A percentile compares a stretch with the other conserved stretches of the same genome.
These are phyloP conservation scores for Dioscorea cayenensis DNA, from an alignment of 116 monocot genomes.

Conservation along the genomic window DNA sequence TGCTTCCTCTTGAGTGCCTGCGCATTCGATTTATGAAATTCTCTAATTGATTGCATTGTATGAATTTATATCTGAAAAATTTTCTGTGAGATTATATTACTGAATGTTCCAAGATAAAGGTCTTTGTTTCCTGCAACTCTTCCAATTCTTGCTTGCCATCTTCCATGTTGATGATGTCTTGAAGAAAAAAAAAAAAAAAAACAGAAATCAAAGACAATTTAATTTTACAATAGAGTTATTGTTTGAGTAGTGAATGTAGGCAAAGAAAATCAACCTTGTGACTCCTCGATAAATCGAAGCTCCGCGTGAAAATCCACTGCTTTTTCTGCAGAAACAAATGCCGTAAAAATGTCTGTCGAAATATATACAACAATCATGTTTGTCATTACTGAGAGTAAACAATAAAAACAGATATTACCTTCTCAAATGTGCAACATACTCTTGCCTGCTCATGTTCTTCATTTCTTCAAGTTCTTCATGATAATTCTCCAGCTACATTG, in stretches of 20 bases:
- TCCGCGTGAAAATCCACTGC: slow-evolving; percentile 96
- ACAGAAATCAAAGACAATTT: background rate
- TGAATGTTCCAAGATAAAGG: slow-evolving; percentile 95
- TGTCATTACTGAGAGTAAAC: too few relatives aligned
- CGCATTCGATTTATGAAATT: background rate
- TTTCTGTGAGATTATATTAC: slow-evolving; percentile 25
- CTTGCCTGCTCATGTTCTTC: slow-evolving; percentile 97
- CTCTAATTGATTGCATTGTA: too few relatives aligned
- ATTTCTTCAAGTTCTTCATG: slow-evolving; percentile 69
- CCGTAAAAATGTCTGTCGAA: too few relatives aligned
- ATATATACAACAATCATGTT: too few relatives aligned
- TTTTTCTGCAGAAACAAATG: slow-evolving; percentile 46
- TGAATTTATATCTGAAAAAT: too few relatives aligned
- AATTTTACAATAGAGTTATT: background rate
- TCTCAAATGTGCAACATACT: slow-evolving; percentile 91
- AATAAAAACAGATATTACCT: slow-evolving; percentile 30
- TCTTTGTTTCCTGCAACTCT: slow-evolving; percentile 96
- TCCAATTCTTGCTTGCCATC: slow-evolving; percentile 95
- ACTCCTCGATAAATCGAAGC: slow-evolving; percentile 97
- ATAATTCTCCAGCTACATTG: slow-evolving; percentile 70
- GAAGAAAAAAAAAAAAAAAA: background rate
- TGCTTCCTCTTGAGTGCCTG: slow-evolving; percentile 90
- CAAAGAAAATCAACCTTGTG: slow-evolving; percentile 48
- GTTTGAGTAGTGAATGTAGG: background rate
- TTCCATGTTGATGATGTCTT: slow-evolving; percentile 98